phyloP scores from a whole-genome alignment of 108 stramenopile genomes.

The Aurantiochytrium sp. region DNA sequence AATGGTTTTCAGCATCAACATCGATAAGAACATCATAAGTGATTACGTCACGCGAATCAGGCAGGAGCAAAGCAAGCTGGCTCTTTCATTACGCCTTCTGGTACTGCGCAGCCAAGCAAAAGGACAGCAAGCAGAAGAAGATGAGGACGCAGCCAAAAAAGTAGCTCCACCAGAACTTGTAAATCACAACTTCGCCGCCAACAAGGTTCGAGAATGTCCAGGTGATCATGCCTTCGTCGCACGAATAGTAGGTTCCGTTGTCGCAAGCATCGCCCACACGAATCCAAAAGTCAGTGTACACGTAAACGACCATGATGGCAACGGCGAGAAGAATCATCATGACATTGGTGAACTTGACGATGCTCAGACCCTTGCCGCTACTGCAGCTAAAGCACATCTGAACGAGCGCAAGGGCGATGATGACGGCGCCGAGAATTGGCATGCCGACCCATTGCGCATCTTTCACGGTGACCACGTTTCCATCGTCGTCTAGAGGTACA shows the following conservation, averaged over 20 bases:
- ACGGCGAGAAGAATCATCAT: background rate
- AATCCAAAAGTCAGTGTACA: background rate
- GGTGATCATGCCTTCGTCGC: background rate
- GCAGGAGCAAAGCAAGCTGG: too few relatives aligned
- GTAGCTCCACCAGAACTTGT: constrained; percentile 5
- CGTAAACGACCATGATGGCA: background rate
- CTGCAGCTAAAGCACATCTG: background rate
- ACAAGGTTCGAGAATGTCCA: background rate
- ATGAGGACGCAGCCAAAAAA: background rate
- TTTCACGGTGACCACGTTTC: background rate
- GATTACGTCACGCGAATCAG: too few relatives aligned
- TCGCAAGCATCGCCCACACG: background rate
- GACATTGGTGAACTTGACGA: background rate
- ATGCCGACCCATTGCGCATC: background rate
- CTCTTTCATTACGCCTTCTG: too few relatives aligned
- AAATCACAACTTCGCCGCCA: background rate
- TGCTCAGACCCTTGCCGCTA: background rate
- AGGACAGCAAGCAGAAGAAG: background rate
- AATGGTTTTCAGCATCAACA: too few relatives aligned
- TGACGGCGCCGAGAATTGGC: background rate
- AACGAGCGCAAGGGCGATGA: background rate
- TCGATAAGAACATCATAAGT: too few relatives aligned
- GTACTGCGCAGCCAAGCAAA: background rate
- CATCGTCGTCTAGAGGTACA: background rate
- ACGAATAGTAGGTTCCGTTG: background rate